Percentiles rank a stretch among this genome's conserved stretches.
Evolutionary conservation across 2,329 filamentous ascomycete genomes (phyloP).

Genomic region (Gnomoniopsis smithogilvyi): DNA sequence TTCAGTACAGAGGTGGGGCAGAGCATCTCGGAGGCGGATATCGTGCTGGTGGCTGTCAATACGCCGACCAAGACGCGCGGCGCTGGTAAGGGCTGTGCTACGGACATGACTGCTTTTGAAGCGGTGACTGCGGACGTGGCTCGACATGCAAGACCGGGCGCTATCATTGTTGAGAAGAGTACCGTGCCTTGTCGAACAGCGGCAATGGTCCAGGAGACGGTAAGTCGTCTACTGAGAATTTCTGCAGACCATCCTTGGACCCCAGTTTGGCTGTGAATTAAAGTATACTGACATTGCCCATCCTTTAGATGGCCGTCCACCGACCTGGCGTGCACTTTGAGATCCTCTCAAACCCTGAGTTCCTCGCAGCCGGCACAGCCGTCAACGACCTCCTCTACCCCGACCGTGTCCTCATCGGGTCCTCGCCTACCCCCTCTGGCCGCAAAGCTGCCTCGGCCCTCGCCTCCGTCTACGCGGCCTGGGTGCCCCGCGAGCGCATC

Average conservation of each 20-base stretch:
- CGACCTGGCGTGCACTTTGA: slow-evolving; percentile 66
- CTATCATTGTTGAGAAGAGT: slow-evolving; percentile 78
- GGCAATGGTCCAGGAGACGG: slow-evolving; percentile 64
- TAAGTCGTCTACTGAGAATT: slow-evolving; percentile 34
- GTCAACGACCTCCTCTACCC: slow-evolving; percentile 68
- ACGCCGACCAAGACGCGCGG: slow-evolving; percentile 74
- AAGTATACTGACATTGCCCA: not conserved
- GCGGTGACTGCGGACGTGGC: slow-evolving; percentile 67
- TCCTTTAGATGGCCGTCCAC: slow-evolving; percentile 51
- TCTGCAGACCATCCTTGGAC: too few relatives aligned
- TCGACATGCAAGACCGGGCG: slow-evolving; percentile 59
- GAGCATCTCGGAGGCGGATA: slow-evolving; percentile 64
- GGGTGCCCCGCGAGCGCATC: slow-evolving; percentile 66
- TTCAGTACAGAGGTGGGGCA: slow-evolving; percentile 67
- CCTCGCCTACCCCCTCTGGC: slow-evolving; percentile 56
- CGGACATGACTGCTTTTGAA: slow-evolving; percentile 71
- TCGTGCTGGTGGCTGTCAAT: slow-evolving; percentile 75
- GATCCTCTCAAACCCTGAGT: slow-evolving; percentile 79
- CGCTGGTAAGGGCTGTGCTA: slow-evolving; percentile 66
- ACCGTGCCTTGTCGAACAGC: slow-evolving; percentile 77
- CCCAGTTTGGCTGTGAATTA: too few relatives aligned
- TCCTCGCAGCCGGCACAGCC: slow-evolving; percentile 74
- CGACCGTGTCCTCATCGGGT: slow-evolving; percentile 74
- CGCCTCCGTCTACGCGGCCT: slow-evolving; percentile 64
- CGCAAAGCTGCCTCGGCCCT: slow-evolving; percentile 61